Evolutionary conservation across 768 basidiomycete species (phyloP).

Genomic region (Jaapia argillacea): DNA sequence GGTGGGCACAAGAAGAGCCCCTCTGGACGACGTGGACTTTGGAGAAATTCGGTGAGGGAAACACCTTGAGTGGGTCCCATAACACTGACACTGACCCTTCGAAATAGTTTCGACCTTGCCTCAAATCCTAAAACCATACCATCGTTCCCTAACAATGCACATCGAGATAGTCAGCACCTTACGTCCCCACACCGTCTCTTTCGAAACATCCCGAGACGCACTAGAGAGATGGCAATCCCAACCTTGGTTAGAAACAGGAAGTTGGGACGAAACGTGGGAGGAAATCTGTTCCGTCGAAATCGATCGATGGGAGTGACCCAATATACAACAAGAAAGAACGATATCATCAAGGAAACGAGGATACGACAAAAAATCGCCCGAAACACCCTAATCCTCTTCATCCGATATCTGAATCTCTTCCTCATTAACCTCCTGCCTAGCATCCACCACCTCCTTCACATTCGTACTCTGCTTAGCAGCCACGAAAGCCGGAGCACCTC

Average conservation of each 20-base stretch:
- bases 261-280: conserved; percentile 71
- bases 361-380: conserved; percentile 5
- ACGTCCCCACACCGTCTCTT: conserved; percentile 56
- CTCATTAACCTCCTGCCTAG: conserved; percentile 33
- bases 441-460: conserved; percentile 13
- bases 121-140: conserved; percentile 50
- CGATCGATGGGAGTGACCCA: conserved; percentile 46
- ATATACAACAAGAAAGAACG: conserved; percentile 6
- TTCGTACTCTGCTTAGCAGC: conserved; percentile 50
- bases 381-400: conserved; percentile 62
- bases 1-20: conserved; percentile 62
- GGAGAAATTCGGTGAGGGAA: conserved; percentile 58
- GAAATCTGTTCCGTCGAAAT: conserved; percentile 71
- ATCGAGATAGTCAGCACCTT: conserved; percentile 44
- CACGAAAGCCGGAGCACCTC: conserved; percentile 55
- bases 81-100: neutral
- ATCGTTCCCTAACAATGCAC: conserved; percentile 52
- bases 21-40: conserved; percentile 80
- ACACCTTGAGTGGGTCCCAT: neutral
- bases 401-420: conserved; percentile 89
- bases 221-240: conserved; percentile 64
- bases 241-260: conserved; percentile 50
- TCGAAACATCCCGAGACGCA: conserved; percentile 55
- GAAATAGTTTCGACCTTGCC: conserved; percentile 44
- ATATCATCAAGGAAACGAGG: too few species aligned